Evolutionary conservation across 164 flowering plant genomes (phyloP), one percentile per base, ranked within the genome.

Genomic region (Berberis vulgaris): DNA sequence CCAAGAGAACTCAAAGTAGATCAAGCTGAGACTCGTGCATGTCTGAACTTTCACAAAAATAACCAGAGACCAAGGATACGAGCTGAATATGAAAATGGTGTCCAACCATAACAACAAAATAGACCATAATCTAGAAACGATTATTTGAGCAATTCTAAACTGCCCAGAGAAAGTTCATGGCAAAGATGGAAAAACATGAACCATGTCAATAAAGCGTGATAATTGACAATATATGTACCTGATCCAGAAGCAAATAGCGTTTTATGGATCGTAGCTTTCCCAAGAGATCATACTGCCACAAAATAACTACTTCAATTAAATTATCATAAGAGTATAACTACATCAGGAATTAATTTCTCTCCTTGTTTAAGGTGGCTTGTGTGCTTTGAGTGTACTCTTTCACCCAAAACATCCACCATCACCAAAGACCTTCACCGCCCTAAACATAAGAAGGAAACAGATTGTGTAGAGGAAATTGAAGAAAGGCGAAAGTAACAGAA

Each of bases 181-280:
- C 54, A 52, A 10, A 57, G 4, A 3, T 12, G 38, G 1, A 13
- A 38, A 2, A 7, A 60, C n/a, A 43, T 5, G n/a, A 10, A 7
- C 10, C n/a, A 10, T 52, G 4, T 52, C 54, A 52, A 6, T 52
- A 52, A 0, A 52, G 4, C 3, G 11, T 7, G 41, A 38, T 7
- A 57, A 38, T 41, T n/a, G 49, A 41, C 41, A 9, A 54, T 5
- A 40, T 6, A 61, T 38, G 41, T 78, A 89, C 99, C 97, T 91
- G 97, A 79, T 95, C 99, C 46, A 95, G 97, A 68, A 95, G 97
- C 71, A 95, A 87, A 78, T 95, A 91, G 65, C 84, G 96, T 82
- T 95, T 95, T 70, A 95, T 81, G 5, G 97, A 87, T 65, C 85
- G 82, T 73, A 95, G 79, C 81, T 85, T 95, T 62, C 97, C 97